These are phyloP conservation scores for Citrus sp. DNA, from an alignment of 345 rosid genomes.

Conservation along the genomic window DNA sequence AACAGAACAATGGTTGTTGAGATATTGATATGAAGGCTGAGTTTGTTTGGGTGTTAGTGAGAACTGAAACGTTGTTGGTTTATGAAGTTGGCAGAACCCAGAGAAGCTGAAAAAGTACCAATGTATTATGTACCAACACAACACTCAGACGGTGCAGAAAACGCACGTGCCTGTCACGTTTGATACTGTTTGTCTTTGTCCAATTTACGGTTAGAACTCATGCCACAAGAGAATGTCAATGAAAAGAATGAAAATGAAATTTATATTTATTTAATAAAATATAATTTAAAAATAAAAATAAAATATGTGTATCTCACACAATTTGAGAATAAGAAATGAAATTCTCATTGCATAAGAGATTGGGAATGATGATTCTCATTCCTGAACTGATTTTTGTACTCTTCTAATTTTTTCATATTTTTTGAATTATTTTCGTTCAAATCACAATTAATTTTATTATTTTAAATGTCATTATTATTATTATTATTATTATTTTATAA, in stretches of 20 bases:
- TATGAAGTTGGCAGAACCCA: conserved; percentile 8
- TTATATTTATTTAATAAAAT: too few species aligned
- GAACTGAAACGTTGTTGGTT: not conserved
- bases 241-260: fast-evolving
- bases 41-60: not conserved
- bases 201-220: not conserved
- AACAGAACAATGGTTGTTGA: not conserved
- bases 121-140: not conserved
- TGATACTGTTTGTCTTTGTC: not conserved
- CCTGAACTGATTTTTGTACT: fast-evolving
- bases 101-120: conserved; percentile 8
- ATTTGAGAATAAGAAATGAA: too few species aligned
- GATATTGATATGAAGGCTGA: not conserved
- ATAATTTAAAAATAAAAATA: too few species aligned
- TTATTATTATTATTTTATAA: too few species aligned
- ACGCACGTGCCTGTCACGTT: conserved; percentile 35
- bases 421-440: fast-evolving
- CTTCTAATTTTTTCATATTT: too few species aligned
- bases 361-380: too few species aligned
- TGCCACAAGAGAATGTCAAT: too few species aligned
- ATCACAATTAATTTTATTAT: too few species aligned
- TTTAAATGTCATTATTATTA: too few species aligned
- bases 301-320: fast-evolving
- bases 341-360: too few species aligned
- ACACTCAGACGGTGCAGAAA: conserved; percentile 7